These are phyloP conservation scores for Hypomontagnella monticulosa DNA, from an alignment of 495 filamentous ascomycete genomes.

Conservation along the genomic window DNA sequence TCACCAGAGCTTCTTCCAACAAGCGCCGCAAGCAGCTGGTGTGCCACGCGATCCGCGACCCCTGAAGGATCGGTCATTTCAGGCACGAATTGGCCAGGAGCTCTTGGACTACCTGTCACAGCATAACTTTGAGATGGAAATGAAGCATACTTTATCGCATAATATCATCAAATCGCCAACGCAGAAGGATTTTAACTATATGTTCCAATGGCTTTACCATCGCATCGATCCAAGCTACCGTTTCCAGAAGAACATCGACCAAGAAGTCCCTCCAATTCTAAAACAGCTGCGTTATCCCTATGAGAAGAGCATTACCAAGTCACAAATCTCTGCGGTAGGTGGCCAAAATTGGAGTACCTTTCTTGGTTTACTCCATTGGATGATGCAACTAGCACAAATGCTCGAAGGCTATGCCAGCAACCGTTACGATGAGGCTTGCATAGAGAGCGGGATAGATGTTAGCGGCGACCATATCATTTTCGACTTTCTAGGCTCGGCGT, in stretches of 20 bases:
- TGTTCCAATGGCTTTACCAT: conserved; percentile 98
- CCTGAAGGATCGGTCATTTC: conserved; percentile 80
- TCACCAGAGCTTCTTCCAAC: conserved; percentile 92
- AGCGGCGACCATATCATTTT: conserved; percentile 91
- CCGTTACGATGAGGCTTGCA: conserved; percentile 87
- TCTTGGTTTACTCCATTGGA: conserved; percentile 94
- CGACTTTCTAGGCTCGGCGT: conserved; percentile 85
- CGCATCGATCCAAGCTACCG: conserved; percentile 92
- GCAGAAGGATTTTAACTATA: conserved; percentile 95
- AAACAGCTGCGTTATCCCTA: conserved; percentile 95
- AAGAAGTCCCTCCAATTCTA: conserved; percentile 88
- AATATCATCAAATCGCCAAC: conserved; percentile 93
- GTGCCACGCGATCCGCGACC: conserved; percentile 89
- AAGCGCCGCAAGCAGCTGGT: conserved; percentile 78
- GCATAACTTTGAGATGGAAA: conserved; percentile 96
- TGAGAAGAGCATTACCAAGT: conserved; percentile 92
- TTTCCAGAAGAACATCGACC: conserved; percentile 91
- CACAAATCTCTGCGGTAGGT: conserved; percentile 91
- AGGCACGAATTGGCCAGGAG: conserved; percentile 84
- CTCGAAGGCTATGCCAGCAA: conserved; percentile 79
- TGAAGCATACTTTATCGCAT: conserved; percentile 87
- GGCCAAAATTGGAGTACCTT: conserved; percentile 96
- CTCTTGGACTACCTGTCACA: conserved; percentile 89
- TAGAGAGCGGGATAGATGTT: conserved; percentile 86
- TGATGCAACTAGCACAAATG: conserved; percentile 96